Percentiles rank a stretch among this genome's conserved stretches.
These are phyloP conservation scores for Blastobotrys attinorum DNA, from an alignment of 805 yeast genomes.

Conservation along the genomic window DNA sequence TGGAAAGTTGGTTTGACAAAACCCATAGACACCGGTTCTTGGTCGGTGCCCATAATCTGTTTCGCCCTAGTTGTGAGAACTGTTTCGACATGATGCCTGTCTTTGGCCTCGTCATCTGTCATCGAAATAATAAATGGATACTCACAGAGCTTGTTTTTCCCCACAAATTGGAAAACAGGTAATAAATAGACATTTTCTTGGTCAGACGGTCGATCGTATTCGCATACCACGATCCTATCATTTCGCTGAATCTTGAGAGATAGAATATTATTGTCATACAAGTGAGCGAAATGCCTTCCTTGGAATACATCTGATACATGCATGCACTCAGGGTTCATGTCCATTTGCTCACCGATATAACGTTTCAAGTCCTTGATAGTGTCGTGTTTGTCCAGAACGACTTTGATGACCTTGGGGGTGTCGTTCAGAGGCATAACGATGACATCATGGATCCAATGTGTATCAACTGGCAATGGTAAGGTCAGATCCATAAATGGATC, in stretches of 20 bases:
- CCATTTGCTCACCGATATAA: constrained; percentile 45
- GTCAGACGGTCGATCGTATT: constrained; percentile 24
- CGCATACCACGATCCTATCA: constrained; percentile 65
- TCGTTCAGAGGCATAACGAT: constrained; percentile 54
- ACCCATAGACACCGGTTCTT: neutral
- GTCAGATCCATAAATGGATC: constrained; percentile 92
- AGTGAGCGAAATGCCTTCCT: constrained; percentile 59
- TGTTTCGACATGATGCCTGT: constrained; percentile 29
- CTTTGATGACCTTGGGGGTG: constrained; percentile 22
- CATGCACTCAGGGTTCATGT: constrained; percentile 31
- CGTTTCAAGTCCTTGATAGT: constrained; percentile 54
- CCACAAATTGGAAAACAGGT: neutral
- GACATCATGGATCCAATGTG: constrained; percentile 62
- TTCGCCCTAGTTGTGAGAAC: neutral
- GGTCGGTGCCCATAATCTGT: neutral
- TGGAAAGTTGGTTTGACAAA: no score
- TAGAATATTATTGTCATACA: constrained; percentile 49
- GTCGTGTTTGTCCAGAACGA: constrained; percentile 61
- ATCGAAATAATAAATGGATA: constrained; percentile 62
- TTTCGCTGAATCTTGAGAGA: constrained; percentile 54
- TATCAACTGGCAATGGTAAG: constrained; percentile 73
- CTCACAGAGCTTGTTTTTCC: no score
- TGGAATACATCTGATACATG: constrained; percentile 58
- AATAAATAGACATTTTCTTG: neutral
- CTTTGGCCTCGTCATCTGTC: constrained; percentile 40